Evolutionary conservation across 2,329 filamentous ascomycete species (phyloP), one percentile per base, ranked within the genome.

Genomic region (Elsinoe necatrix): DNA sequence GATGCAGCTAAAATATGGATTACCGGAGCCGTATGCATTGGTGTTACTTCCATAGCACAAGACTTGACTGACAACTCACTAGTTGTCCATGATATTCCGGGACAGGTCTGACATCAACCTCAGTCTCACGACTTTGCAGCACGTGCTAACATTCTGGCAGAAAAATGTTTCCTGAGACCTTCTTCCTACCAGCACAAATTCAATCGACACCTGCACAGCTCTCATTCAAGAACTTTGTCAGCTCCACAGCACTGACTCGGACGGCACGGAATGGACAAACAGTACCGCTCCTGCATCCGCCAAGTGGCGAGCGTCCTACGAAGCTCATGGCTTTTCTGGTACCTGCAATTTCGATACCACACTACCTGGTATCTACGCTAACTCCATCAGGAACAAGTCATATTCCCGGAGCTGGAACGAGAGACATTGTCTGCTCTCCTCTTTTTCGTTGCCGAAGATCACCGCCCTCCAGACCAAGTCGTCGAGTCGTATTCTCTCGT

Each of bases 401-500:
- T 73, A 2, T 76, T 76, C 58, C 71, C 76, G 21, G 73, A 73
- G 9, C 61, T 77, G 3, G 62, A 67, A 39, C 66, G 64, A 18
- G 69, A 69, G 20, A 66, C 68, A 14, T 65, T 77, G 6, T 66
- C 71, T 34, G 68, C 68, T 1, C 58, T 77, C 14, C 72, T 75
- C 57, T 60, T 77, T 31, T 72, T 69, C 12, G 66, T 77, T 27
- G 21, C 56, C 9, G 34, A 45, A 11, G 39, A 59, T 35, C 67
- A 69, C 48, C 67, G 70, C 23, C 65, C 72, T 48, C 66, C 67
- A 18, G 60, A 68, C 23, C 51, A 63, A 0, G 66, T 75, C 14
- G 47, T 76, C 6, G 75, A 77, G 61, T 67, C 67, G 4, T 77
- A 76, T 59, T 73, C 69, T 1, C 75, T 76, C 56, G 68, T 67